phyloP scores from a whole-genome alignment of 1,139 yeast species.

The Pichia sp. region DNA sequence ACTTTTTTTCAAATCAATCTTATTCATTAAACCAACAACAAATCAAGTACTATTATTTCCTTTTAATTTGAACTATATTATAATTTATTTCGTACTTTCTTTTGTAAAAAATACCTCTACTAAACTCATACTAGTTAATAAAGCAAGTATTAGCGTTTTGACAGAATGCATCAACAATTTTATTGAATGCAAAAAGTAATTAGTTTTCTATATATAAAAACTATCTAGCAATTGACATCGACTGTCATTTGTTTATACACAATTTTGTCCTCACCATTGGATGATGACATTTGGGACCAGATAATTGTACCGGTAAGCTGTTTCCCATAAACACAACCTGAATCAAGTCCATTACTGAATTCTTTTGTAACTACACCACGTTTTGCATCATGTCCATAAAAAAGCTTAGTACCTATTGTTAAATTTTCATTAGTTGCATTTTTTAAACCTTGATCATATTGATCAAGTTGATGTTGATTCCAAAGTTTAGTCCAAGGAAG shows the following conservation, averaged over 20 bases:
- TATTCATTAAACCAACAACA: no score
- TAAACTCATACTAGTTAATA: no score
- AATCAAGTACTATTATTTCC: no score
- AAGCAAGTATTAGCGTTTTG: no score
- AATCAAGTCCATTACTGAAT: conserved; percentile 73
- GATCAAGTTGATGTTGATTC: conserved; percentile 41
- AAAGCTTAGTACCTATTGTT: conserved; percentile 43
- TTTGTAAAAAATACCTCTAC: no score
- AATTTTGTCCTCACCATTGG: conserved; percentile 3
- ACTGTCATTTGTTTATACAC: conserved; percentile 16
- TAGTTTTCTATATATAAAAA: neutral
- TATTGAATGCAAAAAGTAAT: neutral
- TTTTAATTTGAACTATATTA: no score
- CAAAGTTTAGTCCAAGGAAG: conserved; percentile 56
- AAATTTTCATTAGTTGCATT: conserved; percentile 12
- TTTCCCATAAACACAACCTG: conserved; percentile 77
- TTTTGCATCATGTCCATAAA: conserved; percentile 87
- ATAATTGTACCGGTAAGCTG: conserved; percentile 60
- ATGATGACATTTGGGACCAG: conserved; percentile 27
- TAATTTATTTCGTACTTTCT: no score
- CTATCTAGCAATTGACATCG: conserved; percentile 24
- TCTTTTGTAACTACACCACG: conserved; percentile 62
- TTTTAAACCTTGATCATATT: conserved; percentile 10
- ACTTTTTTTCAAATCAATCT: no score
- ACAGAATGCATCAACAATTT: no score